phyloP scores from a whole-genome alignment of 176 grass and related monocot species.

The Aegilops bicornis region DNA sequence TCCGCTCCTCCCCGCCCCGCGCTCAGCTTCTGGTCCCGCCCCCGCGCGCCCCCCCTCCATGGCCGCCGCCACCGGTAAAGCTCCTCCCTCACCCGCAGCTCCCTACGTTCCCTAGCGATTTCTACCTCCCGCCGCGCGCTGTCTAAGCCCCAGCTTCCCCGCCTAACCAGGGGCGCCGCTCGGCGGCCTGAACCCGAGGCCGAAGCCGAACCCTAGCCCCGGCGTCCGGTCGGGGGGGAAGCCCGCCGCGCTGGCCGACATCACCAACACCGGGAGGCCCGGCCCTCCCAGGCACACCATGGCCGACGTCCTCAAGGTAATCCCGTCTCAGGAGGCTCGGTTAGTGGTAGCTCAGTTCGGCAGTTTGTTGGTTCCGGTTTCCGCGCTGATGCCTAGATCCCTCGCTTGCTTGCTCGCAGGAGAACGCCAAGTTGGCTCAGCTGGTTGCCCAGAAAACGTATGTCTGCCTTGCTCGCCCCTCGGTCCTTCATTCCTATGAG shows the following conservation, averaged over 20 bases:
- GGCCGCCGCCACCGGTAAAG: conserved; percentile 39
- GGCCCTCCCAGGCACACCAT: conserved; percentile 20
- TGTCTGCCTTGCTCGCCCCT: neutral
- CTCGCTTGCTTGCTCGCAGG: conserved; percentile 42
- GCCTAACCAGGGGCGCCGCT: conserved; percentile 21
- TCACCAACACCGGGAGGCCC: conserved; percentile 51
- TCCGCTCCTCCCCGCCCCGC: neutral
- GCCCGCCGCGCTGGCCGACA: conserved; percentile 43
- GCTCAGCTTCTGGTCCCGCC: neutral
- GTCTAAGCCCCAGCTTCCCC: neutral
- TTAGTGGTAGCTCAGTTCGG: neutral
- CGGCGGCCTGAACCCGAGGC: conserved; percentile 3
- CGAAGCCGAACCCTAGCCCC: conserved; percentile 14
- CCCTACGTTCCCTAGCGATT: neutral
- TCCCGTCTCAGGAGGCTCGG: too few relatives aligned
- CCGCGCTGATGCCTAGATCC: neutral
- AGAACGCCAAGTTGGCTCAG: conserved; percentile 36
- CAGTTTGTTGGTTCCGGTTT: neutral
- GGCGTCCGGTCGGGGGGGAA: conserved; percentile 13
- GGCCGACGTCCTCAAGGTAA: conserved; percentile 42
- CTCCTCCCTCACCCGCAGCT: neutral
- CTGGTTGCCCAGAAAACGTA: conserved; percentile 54
- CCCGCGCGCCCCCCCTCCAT: neutral
- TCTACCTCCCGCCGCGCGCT: neutral
- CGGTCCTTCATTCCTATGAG: neutral